These are phyloP conservation scores for Guadua angustifolia DNA, from an alignment of 176 grass and related monocot genomes.

Conservation along the genomic window DNA sequence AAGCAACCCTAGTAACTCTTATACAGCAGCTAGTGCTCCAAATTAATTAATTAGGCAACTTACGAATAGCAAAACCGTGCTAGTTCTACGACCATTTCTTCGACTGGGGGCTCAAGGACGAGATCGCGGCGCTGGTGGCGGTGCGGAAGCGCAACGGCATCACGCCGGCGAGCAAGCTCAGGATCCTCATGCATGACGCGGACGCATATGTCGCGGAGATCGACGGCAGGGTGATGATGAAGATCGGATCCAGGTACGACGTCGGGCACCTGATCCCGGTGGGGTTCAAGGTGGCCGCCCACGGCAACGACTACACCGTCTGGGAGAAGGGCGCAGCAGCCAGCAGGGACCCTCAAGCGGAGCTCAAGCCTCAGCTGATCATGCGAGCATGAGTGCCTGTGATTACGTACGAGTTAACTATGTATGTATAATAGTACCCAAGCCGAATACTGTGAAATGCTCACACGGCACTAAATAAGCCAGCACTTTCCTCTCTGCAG, in stretches of 20 bases:
- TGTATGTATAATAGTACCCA: not conserved
- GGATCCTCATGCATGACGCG: conserved; percentile 35
- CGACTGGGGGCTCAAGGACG: conserved; percentile 32
- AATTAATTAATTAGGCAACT: not conserved
- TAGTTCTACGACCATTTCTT: conserved; percentile 61
- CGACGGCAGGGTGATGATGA: conserved; percentile 42
- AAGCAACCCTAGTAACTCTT: not conserved
- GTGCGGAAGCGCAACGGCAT: conserved; percentile 51
- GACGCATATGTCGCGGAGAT: conserved; percentile 54
- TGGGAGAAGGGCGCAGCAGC: conserved; percentile 36
- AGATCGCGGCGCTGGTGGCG: conserved; percentile 50
- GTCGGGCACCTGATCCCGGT: conserved; percentile 38
- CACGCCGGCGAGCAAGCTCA: conserved; percentile 35
- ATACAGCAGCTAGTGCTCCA: not conserved
- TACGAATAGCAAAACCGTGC: not conserved
- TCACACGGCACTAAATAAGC: not conserved
- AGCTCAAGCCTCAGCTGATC: not conserved
- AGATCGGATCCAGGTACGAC: conserved; percentile 49
- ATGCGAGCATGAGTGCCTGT: not conserved
- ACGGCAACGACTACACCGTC: conserved; percentile 53
- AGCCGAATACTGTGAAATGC: not conserved
- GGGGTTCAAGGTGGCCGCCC: not conserved
- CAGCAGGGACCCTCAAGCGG: not conserved
- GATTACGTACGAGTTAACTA: not conserved
- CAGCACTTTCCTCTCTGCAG: too few species aligned